Conservation (phyloP, 2,329 filamentous ascomycete genomes). For the Golovinomyces cichoracearum region DNA sequence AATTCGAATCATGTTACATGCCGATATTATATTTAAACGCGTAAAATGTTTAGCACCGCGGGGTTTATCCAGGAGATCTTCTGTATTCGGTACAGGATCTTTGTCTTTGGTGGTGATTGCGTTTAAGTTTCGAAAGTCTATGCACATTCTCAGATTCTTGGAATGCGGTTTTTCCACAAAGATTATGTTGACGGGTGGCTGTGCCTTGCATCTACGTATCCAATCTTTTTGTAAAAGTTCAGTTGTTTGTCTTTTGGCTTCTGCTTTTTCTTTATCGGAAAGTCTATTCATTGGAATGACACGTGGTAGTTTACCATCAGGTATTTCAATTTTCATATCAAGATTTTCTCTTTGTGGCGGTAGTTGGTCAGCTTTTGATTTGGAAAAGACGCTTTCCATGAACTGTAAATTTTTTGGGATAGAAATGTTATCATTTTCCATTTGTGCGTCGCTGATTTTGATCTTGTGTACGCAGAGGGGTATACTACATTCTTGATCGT, state of each 20-base stretch:
- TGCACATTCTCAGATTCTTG: not conserved
- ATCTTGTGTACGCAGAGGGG: too few relatives aligned
- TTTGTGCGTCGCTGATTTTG: not conserved
- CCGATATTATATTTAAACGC: not conserved
- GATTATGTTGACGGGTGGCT: not conserved
- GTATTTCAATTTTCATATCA: not conserved
- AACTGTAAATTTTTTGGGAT: not conserved
- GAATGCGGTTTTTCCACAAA: not conserved
- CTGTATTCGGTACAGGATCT: slow-evolving; percentile 1
- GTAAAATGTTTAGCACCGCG: not conserved
- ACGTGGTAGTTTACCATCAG: not conserved
- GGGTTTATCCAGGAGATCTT: not conserved
- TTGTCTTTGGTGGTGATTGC: not conserved
- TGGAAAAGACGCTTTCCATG: not conserved
- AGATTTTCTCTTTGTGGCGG: not conserved
- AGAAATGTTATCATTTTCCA: not conserved
- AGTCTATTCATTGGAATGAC: not conserved
- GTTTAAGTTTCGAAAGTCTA: not conserved
- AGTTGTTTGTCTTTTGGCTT: not conserved
- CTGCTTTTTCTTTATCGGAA: not conserved
- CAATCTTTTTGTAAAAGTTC: not conserved
- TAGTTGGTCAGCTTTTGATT: not conserved
- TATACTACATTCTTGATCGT: not conserved
- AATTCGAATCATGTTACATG: not conserved
- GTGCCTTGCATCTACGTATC: not conserved